Evolutionary conservation across 1,284 basidiomycete genomes (phyloP).

Genomic region (Puccinia novopanici): DNA sequence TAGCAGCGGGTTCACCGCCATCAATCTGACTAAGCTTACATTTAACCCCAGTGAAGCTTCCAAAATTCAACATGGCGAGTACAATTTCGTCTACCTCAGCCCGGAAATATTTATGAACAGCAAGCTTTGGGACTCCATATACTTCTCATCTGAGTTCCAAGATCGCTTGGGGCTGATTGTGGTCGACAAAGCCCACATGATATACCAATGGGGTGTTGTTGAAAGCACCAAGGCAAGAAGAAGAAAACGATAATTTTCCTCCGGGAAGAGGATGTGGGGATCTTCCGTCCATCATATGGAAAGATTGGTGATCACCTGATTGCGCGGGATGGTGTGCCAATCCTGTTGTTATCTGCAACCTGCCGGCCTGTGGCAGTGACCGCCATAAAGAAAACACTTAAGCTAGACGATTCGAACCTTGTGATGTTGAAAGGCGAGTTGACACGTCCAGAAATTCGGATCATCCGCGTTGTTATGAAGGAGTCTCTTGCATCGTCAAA

Average conservation of each 20-base stretch:
- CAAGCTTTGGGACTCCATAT: background rate
- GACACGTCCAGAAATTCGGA: background rate
- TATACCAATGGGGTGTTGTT: background rate
- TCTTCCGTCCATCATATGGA: constrained; percentile 11
- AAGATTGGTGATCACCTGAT: background rate
- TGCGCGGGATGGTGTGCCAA: background rate
- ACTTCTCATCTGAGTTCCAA: background rate
- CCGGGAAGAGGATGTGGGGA: background rate
- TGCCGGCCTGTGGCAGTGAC: background rate
- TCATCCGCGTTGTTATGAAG: background rate
- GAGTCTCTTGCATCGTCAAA: background rate
- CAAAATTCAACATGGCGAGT: background rate
- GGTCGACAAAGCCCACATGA: too few species aligned
- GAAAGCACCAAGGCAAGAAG: background rate
- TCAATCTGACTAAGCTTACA: background rate
- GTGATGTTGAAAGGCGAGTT: background rate
- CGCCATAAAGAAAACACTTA: background rate
- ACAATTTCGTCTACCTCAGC: background rate
- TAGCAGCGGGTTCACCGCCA: background rate
- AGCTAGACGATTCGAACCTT: background rate
- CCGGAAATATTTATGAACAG: constrained; percentile 5
- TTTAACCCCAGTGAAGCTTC: background rate
- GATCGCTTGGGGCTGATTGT: background rate
- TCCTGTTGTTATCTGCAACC: background rate
- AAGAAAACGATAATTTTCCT: background rate